These are phyloP conservation scores for Tolypocladium paradoxum DNA, from an alignment of 2,329 filamentous ascomycete species.

Conservation along the genomic window DNA sequence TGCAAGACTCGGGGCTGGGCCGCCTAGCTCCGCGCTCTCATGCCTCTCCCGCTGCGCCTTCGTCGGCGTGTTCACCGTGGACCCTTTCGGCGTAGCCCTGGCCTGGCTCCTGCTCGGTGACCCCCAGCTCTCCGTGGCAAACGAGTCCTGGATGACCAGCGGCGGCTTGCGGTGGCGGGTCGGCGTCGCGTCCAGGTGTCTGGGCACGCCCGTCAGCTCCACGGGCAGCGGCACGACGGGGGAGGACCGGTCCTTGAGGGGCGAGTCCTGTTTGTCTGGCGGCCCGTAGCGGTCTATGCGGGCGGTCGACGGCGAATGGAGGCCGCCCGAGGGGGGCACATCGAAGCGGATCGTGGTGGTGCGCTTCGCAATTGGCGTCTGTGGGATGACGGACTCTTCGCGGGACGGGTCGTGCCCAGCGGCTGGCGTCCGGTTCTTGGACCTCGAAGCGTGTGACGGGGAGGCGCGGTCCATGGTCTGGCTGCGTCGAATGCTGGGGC, in stretches of 20 bases:
- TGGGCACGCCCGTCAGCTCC: conserved; percentile 10
- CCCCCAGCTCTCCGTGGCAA: conserved; percentile 23
- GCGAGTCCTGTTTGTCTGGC: conserved; percentile 21
- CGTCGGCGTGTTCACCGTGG: conserved; percentile 8
- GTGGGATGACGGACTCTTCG: conserved; percentile 26
- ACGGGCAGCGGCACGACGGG: conserved; percentile 11
- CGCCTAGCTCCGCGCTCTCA: background rate
- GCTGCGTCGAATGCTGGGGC: conserved; percentile 14
- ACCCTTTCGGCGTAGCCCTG: conserved; percentile 1
- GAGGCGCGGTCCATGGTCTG: background rate
- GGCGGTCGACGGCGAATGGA: conserved; percentile 28
- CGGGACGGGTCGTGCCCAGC: conserved; percentile 7
- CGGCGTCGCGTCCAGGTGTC: conserved; percentile 8
- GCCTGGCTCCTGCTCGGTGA: conserved; percentile 14
- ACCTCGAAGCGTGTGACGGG: background rate
- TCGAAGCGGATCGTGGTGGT: conserved; percentile 19
- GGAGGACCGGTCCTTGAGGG: conserved; percentile 24
- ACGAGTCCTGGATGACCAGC: conserved; percentile 36
- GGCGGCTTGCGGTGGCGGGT: conserved; percentile 12
- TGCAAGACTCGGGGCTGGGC: background rate
- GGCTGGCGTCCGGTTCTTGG: background rate
- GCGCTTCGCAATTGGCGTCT: conserved; percentile 26
- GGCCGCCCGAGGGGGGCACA: conserved; percentile 31
- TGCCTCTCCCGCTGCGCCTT: conserved; percentile 1
- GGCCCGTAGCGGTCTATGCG: conserved; percentile 29